Percentiles rank a stretch among this genome's conserved stretches.
These are phyloP conservation scores for Friedmanniomyces simplex DNA, from an alignment of 495 filamentous ascomycete genomes.

Conservation along the genomic window DNA sequence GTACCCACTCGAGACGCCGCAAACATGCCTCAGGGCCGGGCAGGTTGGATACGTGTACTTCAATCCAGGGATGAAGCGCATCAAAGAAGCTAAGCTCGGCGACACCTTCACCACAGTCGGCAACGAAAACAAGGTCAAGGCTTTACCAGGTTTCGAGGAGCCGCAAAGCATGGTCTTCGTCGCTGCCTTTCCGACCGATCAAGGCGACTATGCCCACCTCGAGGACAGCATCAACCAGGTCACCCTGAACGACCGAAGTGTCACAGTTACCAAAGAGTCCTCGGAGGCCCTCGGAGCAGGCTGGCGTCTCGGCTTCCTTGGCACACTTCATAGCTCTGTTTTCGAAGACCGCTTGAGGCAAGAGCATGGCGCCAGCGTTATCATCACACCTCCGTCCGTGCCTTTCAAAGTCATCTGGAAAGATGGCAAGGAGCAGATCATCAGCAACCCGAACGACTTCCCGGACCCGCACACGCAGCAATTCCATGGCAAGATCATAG, in stretches of 20 bases:
- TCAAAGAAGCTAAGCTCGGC: constrained; percentile 88
- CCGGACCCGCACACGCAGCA: constrained; percentile 64
- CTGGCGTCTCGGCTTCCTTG: constrained; percentile 90
- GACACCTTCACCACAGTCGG: constrained; percentile 90
- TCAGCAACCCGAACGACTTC: constrained; percentile 78
- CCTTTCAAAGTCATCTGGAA: constrained; percentile 75
- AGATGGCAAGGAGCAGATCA: constrained; percentile 59
- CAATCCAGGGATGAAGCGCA: constrained; percentile 95
- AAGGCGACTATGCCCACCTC: constrained; percentile 72
- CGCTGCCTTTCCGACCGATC: constrained; percentile 87
- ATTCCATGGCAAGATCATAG: constrained; percentile 46
- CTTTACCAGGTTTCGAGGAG: constrained; percentile 88
- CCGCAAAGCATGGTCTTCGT: constrained; percentile 99
- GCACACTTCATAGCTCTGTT: constrained; percentile 91
- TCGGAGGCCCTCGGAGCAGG: constrained; percentile 89
- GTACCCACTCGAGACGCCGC: constrained; percentile 80
- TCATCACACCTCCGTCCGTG: constrained; percentile 92
- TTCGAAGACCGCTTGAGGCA: constrained; percentile 95
- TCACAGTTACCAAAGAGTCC: constrained; percentile 85
- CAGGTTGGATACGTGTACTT: constrained; percentile 95
- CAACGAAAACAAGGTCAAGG: constrained; percentile 62
- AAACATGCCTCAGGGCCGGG: constrained; percentile 69
- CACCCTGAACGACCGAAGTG: constrained; percentile 86
- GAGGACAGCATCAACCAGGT: constrained; percentile 93
- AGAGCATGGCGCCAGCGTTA: constrained; percentile 89